A percentile compares a stretch with the other conserved stretches of the same genome.
These are phyloP conservation scores for Gymnopilus dilepis DNA, from an alignment of 768 basidiomycete species.

Conservation along the genomic window DNA sequence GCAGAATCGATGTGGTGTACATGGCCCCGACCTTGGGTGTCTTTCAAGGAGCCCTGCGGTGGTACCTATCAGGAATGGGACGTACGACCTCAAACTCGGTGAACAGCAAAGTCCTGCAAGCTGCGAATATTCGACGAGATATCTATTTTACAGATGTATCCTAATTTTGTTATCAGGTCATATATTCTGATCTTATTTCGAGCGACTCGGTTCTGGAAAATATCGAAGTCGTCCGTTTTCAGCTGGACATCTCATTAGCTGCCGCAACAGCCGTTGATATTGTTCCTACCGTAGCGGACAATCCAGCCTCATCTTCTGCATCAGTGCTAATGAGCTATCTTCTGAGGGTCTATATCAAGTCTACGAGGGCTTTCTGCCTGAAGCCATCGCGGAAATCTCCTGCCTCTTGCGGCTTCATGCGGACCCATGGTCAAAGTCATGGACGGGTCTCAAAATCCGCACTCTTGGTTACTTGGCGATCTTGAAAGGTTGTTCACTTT, in stretches of 20 bases:
- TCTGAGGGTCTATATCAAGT: conserved; percentile 65
- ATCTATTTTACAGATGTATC: not conserved
- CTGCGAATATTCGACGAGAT: not conserved
- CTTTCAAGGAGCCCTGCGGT: too few relatives aligned
- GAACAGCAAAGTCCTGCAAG: not conserved
- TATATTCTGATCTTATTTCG: conserved; percentile 15
- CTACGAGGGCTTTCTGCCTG: conserved; percentile 54
- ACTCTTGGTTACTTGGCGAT: conserved; percentile 60
- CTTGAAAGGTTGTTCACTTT: conserved; percentile 63
- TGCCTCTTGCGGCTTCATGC: conserved; percentile 53
- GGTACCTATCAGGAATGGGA: too few relatives aligned
- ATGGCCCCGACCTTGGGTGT: too few relatives aligned
- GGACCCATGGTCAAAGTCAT: conserved; percentile 56
- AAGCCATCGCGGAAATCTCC: conserved; percentile 57
- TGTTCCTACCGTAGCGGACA: conserved; percentile 6
- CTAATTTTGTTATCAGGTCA: conserved; percentile 7
- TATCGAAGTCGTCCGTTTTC: conserved; percentile 7
- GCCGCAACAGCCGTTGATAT: conserved; percentile 6
- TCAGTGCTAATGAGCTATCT: conserved; percentile 50
- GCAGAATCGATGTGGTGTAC: not conserved
- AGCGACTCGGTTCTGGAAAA: conserved; percentile 3
- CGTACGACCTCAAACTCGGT: not conserved
- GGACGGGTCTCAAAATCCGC: conserved; percentile 39
- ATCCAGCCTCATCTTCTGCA: not conserved
- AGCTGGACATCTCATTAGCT: conserved; percentile 10